Evolutionary conservation across 257 asterid genomes (phyloP), one percentile per base, ranked within the genome.

Genomic region (Nicotiana paniculata): DNA sequence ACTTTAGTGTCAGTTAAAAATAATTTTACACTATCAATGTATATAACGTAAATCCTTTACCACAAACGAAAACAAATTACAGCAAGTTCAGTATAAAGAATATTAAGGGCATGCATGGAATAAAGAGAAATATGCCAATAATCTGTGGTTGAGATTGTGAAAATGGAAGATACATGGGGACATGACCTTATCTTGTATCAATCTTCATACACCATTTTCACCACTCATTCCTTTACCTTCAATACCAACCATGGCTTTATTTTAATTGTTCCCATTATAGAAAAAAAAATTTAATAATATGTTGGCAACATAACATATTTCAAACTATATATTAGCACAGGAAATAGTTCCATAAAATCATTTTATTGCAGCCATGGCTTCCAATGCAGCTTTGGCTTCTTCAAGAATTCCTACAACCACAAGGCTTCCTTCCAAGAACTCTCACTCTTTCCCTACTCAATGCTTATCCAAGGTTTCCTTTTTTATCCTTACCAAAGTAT

Each of bases 351-450:
- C 65, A 37, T 51, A 48, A 53, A 69, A 79, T 75, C 62, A 75
- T 86, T 90, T 78, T 82, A 87, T 84, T 84, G 91, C 91, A 88
- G 88, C 90, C 83, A 93, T 92, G 98, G 97, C 98, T 46, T 87
- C 93, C 86, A 88, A 95, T 82, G 94, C 97, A 91, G 97, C 98
- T 88, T 87, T 95, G 86, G 97, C 91, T 77, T 93, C 93, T 86
- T 93, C 97, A 85, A 91, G 95, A 88, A 92, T 95, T 92, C 96
- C 96, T 61, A 85, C 90, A 51, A 87, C 85, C 89, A 85, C 93
- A 12, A 91, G 88, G 75, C 85, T 92, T 63, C 91, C 92, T 21
- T 88, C 95, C 54, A 90, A 87, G 88, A 77, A 86, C 65, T 66
- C 89, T 70, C 84, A 85, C 82, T 87, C 91, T 46, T 89, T 86